Base-by-base conservation (phyloP, 805 yeast species). In the Hanseniaspora valbyensis region DNA sequence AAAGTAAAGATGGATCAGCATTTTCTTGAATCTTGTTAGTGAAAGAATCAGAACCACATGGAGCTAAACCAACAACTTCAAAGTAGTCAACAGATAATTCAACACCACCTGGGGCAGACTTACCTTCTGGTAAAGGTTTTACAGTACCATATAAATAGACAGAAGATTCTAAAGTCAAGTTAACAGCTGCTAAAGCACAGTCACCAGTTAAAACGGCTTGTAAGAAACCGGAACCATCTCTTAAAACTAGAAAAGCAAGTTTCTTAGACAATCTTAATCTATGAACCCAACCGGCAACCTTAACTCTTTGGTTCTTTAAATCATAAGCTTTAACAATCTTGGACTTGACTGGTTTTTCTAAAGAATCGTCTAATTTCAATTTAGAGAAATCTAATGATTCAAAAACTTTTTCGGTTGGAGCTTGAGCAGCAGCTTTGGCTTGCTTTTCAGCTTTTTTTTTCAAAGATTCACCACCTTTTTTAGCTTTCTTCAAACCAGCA, bases 71-170 rank as follows among this genome's bases (percentile, higher is more conserved):
- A 53, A 89, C 72, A 52, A 92, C 72, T 66, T 83, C 81, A 66
- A 89, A 92, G 72, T 75, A 92, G 68, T 92, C 98, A 51, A 81
- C 96, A 54, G 75, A 74, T 59, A 94, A 76, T 70, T 92, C 99
- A 56, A 90, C 94, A 54, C 95, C 95, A 56, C 97, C 97, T 53
- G 96, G 96, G 9, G 98, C 99, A 57, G 83, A 73, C 67, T 92
- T 89, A 55, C 98, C 98, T 66, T 87, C 96, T 52, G 97, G 97
- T 44, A 94, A 73, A 60, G 82, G 77, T 66, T 77, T 75, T 54
- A 92, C 72, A 25, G 77, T 76, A 69, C 99, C 99, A 64, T 76
- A 83, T 53, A 92, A 69, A 44, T 80, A 65, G 29, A 94, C 74
- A 14, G 95, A 81, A 16, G 95, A 75, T 72, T 92, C 99, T 58